Conservation (phyloP, 331 rosid species). For the Cydonia oblonga region DNA sequence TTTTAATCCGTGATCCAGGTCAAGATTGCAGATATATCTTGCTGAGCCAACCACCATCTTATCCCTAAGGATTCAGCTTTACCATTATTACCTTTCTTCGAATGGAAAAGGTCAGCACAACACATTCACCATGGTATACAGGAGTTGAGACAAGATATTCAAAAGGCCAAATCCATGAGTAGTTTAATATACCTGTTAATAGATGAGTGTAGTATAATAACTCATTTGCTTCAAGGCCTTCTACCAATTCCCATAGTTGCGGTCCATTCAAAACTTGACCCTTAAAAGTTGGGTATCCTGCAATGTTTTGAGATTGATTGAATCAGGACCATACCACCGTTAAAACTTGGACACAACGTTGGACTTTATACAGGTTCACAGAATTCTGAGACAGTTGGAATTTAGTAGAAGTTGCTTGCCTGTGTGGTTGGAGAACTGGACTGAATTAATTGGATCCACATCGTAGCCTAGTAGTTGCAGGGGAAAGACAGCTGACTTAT, state of each 20-base stretch:
- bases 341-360: slow-evolving; percentile 19
- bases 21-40: not conserved
- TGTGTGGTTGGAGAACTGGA: slow-evolving; percentile 92
- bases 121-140: not conserved
- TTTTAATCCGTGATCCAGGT: not conserved
- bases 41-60: not conserved
- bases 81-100: not conserved
- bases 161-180: not conserved
- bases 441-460: slow-evolving; percentile 85
- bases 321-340: slow-evolving; percentile 13
- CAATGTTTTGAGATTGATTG: slow-evolving; percentile 20
- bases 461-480: slow-evolving; percentile 81
- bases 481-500: slow-evolving; percentile 80
- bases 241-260: slow-evolving; percentile 66
- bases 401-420: slow-evolving; percentile 61
- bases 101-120: not conserved
- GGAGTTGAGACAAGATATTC: not conserved
- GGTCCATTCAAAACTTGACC: slow-evolving; percentile 84
- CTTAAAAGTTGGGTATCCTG: slow-evolving; percentile 85
- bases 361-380: slow-evolving; percentile 20
- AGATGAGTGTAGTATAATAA: slow-evolving; percentile 75
- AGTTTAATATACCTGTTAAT: slow-evolving; percentile 49
- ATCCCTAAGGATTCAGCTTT: not conserved
- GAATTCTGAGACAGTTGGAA: slow-evolving; percentile 30
- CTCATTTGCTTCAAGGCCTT: slow-evolving; percentile 74